phyloP scores from a whole-genome alignment of 805 yeast species.

The Nakazawaea populi region DNA sequence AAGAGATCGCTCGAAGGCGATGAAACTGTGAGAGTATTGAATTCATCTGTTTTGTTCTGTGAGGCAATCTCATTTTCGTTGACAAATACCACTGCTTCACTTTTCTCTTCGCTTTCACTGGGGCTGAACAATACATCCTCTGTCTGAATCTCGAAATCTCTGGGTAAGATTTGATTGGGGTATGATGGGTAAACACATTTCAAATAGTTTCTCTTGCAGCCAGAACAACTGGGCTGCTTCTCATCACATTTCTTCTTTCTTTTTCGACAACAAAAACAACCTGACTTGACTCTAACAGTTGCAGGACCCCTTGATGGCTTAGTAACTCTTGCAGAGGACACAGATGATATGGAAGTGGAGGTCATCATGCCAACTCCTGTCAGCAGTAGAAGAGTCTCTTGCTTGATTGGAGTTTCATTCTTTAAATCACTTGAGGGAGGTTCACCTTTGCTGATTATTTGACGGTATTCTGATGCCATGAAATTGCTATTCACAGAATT shows the following conservation, averaged over 20 bases:
- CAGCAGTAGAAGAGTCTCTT: not conserved
- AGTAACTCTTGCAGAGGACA: not conserved
- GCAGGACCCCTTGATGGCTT: not conserved
- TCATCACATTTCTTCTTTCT: constrained; percentile 35
- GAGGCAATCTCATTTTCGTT: not conserved
- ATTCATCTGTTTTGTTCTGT: not conserved
- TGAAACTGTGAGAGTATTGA: not conserved
- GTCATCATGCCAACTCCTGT: not conserved
- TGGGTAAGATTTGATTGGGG: constrained; percentile 8
- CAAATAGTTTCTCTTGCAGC: constrained; percentile 26
- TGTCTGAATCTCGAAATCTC: constrained; percentile 6
- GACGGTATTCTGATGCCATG: constrained; percentile 3
- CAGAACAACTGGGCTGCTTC: constrained; percentile 26
- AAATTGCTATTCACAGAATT: not conserved
- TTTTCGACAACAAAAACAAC: constrained; percentile 31
- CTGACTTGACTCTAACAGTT: constrained; percentile 21
- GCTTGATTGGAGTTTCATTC: not conserved
- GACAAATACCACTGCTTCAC: not conserved
- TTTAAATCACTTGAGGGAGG: not conserved
- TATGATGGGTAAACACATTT: constrained; percentile 26
- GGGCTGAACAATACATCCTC: not conserved
- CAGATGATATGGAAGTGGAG: not conserved
- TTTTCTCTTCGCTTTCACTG: not conserved
- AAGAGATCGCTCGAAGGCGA: not conserved
- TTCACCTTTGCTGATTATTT: not conserved